phyloP scores from a whole-genome alignment of 1,284 basidiomycete genomes.

The Cutaneotrichosporon sp. region DNA sequence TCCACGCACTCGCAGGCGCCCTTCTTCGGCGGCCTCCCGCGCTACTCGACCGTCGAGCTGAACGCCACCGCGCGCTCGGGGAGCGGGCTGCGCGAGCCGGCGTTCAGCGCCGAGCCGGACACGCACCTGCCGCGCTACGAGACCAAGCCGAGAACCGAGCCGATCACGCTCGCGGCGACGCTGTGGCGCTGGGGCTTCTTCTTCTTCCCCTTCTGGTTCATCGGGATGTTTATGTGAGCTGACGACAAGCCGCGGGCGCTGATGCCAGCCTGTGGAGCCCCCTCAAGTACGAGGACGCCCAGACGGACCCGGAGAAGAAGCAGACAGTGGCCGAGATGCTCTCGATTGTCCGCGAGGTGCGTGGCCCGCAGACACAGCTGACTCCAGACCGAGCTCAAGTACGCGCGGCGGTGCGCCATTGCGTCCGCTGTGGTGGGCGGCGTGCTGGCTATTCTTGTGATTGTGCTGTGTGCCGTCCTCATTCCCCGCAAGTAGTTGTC shows the following conservation, averaged over 20 bases:
- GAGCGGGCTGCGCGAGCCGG: not conserved
- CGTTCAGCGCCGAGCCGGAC: constrained; percentile 7
- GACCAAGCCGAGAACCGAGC: constrained; percentile 24
- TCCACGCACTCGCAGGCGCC: not conserved
- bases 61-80: not conserved
- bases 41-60: constrained; percentile 1
- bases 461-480: constrained; percentile 3
- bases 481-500: not conserved
- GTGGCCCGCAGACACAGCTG: constrained; percentile 11
- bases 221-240: constrained; percentile 44
- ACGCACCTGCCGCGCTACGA: constrained; percentile 7
- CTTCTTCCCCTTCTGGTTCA: constrained; percentile 44
- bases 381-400: constrained; percentile 46
- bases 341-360: constrained; percentile 41
- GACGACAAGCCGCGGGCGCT: not conserved
- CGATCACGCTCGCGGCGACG: constrained; percentile 41
- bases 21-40: constrained; percentile 7
- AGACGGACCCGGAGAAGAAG: constrained; percentile 41
- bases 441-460: constrained; percentile 19
- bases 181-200: constrained; percentile 49
- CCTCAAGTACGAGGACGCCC: constrained; percentile 32
- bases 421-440: constrained; percentile 24
- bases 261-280: constrained; percentile 38
- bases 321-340: constrained; percentile 47
- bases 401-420: constrained; percentile 41